A percentile compares a stretch with the other conserved stretches of the same genome.
Evolutionary conservation across 495 filamentous ascomycete genomes (phyloP).

Genomic region (Bathelium albidoporum): DNA sequence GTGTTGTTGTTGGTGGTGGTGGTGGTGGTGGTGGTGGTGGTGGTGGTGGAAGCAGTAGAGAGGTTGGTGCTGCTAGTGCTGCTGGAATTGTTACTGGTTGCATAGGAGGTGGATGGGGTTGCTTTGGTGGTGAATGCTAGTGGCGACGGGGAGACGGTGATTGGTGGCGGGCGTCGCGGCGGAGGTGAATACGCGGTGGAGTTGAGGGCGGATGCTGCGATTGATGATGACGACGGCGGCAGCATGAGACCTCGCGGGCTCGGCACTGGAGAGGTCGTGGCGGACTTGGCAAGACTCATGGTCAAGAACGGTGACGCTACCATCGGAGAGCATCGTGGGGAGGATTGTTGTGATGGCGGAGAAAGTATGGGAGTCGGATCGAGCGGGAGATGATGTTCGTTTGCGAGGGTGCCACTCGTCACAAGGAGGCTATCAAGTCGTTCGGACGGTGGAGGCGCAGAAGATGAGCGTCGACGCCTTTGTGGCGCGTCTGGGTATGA

Average conservation of each 20-base stretch:
- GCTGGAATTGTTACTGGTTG: not conserved
- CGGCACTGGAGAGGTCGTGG: conserved; percentile 1
- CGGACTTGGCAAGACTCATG: not conserved
- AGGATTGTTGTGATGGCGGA: not conserved
- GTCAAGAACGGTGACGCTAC: not conserved
- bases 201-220: not conserved
- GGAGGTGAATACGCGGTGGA: not conserved
- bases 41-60: not conserved
- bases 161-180: not conserved
- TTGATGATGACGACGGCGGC: not conserved
- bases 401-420: not conserved
- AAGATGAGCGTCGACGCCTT: not conserved
- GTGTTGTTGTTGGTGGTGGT: not conserved
- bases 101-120: not conserved
- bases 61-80: not conserved
- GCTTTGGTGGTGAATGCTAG: not conserved
- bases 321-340: not conserved
- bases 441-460: not conserved
- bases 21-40: not conserved
- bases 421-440: not conserved
- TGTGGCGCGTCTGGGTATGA: not conserved
- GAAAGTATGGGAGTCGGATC: not conserved
- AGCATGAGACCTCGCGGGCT: not conserved
- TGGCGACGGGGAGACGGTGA: not conserved
- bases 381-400: not conserved